phyloP scores from a whole-genome alignment of 2,329 filamentous ascomycete species.

The Hypoxylon sp. region DNA sequence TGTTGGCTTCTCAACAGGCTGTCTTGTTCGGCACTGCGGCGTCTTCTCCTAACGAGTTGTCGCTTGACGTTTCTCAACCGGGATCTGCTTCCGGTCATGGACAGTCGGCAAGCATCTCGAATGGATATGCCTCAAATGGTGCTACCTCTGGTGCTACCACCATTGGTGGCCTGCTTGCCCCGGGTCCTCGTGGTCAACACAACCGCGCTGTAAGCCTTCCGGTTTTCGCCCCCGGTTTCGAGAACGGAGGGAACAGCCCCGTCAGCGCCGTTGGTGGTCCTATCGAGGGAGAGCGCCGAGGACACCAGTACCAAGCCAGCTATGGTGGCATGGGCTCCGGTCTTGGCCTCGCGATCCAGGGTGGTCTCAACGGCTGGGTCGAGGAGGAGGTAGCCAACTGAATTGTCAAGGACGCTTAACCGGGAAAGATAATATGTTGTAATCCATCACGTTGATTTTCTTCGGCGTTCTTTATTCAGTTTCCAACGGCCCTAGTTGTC shows the following conservation, averaged over 20 bases:
- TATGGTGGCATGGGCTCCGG: conserved; percentile 67
- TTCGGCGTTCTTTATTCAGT: conserved; percentile 42
- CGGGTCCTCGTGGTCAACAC: conserved; percentile 67
- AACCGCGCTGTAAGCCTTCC: conserved; percentile 91
- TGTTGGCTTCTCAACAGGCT: conserved; percentile 78
- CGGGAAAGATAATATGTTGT: conserved; percentile 54
- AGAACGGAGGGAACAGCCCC: conserved; percentile 65
- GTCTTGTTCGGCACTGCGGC: conserved; percentile 80
- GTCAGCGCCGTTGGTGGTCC: conserved; percentile 57
- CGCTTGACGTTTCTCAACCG: conserved; percentile 67
- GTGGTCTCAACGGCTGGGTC: conserved; percentile 72
- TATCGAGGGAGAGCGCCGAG: conserved; percentile 64
- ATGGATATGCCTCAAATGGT: conserved; percentile 66
- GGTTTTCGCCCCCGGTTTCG: conserved; percentile 69
- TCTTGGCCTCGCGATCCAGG: conserved; percentile 69
- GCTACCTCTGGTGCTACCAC: conserved; percentile 72
- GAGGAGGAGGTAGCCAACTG: conserved; percentile 72
- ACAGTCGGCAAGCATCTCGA: conserved; percentile 71
- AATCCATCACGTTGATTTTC: conserved; percentile 49
- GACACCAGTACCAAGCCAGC: conserved; percentile 72
- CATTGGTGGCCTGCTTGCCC: conserved; percentile 78
- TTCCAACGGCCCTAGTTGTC: conserved; percentile 40
- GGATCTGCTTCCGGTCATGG: conserved; percentile 69
- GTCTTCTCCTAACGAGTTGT: conserved; percentile 64
- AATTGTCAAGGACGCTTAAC: conserved; percentile 32